phyloP scores from a whole-genome alignment of 768 basidiomycete species.

The Nevesoporus exiguus region DNA sequence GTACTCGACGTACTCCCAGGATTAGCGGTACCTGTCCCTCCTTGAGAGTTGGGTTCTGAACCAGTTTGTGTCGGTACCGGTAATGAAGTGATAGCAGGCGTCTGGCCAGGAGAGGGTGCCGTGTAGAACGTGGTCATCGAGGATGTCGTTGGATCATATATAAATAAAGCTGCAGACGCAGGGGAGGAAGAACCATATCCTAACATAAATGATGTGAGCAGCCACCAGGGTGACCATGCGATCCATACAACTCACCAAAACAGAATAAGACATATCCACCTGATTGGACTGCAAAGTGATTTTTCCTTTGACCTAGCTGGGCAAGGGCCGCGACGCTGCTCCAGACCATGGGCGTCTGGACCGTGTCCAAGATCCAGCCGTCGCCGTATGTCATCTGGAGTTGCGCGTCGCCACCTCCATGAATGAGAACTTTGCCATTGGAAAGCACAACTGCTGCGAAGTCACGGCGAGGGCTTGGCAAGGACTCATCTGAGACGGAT shows the following conservation, averaged over 20 bases:
- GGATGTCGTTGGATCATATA: slow-evolving; percentile 44
- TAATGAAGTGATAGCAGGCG: slow-evolving; percentile 32
- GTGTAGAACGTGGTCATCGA: slow-evolving; percentile 43
- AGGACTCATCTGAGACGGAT: slow-evolving; percentile 34
- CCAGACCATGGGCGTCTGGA: slow-evolving; percentile 59
- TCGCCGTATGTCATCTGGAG: slow-evolving; percentile 54
- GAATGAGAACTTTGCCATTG: slow-evolving; percentile 61
- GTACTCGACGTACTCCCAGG: slow-evolving; percentile 7
- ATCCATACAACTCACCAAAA: slow-evolving; percentile 54
- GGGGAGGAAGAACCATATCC: slow-evolving; percentile 33
- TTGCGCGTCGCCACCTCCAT: slow-evolving; percentile 68
- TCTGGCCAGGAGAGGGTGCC: slow-evolving; percentile 31
- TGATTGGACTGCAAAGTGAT: slow-evolving; percentile 68
- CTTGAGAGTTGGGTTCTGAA: slow-evolving; percentile 7
- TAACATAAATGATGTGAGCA: slow-evolving; percentile 20
- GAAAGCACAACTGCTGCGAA: slow-evolving; percentile 54
- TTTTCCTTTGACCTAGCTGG: slow-evolving; percentile 60
- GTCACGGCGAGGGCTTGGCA: slow-evolving; percentile 59
- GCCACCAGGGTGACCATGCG: not conserved
- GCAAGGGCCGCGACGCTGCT: slow-evolving; percentile 45
- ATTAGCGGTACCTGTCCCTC: slow-evolving; percentile 3
- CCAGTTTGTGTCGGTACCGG: slow-evolving; percentile 35
- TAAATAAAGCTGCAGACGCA: slow-evolving; percentile 49
- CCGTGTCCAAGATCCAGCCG: slow-evolving; percentile 69
- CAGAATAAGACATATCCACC: slow-evolving; percentile 69